Percentiles rank a stretch among this genome's conserved stretches.
Conservation (phyloP, 345 rosid genomes). For the Populus deltoides region DNA sequence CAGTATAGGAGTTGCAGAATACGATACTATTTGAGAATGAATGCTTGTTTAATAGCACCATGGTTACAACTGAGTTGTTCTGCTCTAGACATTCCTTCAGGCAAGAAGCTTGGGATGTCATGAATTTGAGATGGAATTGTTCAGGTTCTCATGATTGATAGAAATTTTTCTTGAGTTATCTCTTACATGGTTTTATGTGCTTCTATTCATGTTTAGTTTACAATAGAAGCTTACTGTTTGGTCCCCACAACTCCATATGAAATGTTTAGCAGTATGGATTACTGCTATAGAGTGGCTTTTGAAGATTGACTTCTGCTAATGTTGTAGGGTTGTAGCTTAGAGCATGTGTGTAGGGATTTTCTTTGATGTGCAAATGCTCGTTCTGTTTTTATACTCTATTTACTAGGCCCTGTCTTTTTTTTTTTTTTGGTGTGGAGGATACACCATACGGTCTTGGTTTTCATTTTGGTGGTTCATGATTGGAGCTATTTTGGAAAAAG, state of each 20-base stretch:
- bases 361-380: not conserved
- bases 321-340: not conserved
- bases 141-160: not conserved
- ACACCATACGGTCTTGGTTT: not conserved
- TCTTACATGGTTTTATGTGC: not conserved
- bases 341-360: not conserved
- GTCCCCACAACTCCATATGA: conserved; percentile 2
- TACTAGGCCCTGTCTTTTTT: not conserved
- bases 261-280: not conserved
- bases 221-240: not conserved
- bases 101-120: not conserved
- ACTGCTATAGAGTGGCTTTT: not conserved
- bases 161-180: not conserved
- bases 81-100: not conserved
- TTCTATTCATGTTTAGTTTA: not conserved
- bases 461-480: not conserved
- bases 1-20: not conserved
- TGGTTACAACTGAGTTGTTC: not conserved
- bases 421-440: conserved; percentile 5
- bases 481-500: conserved; percentile 3
- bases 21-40: not conserved
- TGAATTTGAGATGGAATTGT: not conserved
- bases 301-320: not conserved
- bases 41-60: not conserved
- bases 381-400: not conserved